phyloP scores from a whole-genome alignment of 805 yeast species.

The Komagataella populi region DNA sequence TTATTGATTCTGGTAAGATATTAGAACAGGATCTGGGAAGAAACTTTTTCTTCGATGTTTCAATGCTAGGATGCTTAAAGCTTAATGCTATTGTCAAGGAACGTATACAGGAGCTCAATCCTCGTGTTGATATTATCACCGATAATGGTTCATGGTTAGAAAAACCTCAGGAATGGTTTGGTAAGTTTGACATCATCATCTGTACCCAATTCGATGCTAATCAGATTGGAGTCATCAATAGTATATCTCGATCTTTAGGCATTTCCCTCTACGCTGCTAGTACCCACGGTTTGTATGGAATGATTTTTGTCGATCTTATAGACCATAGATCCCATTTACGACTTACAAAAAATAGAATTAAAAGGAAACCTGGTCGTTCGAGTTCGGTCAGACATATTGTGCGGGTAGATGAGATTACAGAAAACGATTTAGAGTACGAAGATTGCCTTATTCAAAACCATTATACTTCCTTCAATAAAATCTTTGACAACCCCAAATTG shows the following conservation, averaged over 20 bases:
- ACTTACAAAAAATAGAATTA: conserved; percentile 30
- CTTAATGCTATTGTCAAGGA: conserved; percentile 34
- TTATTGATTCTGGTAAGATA: conserved; percentile 45
- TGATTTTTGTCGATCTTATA: conserved; percentile 66
- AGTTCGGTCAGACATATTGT: conserved; percentile 28
- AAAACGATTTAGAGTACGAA: conserved; percentile 22
- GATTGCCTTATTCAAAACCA: conserved; percentile 20
- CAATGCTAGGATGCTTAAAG: conserved; percentile 41
- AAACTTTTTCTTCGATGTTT: conserved; percentile 56
- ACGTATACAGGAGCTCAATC: conserved; percentile 62
- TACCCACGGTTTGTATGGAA: conserved; percentile 73
- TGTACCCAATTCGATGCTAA: conserved; percentile 47
- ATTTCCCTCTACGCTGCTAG: conserved; percentile 61
- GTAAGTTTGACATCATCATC: conserved; percentile 54
- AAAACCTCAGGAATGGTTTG: conserved; percentile 23
- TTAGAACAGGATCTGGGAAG: conserved; percentile 51
- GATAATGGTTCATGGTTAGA: conserved; percentile 19
- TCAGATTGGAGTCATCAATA: conserved; percentile 35
- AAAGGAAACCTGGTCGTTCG: conserved; percentile 38
- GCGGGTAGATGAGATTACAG: conserved; percentile 20
- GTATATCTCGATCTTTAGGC: conserved; percentile 34
- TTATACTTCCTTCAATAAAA: conserved; percentile 22
- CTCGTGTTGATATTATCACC: conserved; percentile 49
- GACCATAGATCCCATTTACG: conserved; percentile 42
- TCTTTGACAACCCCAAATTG: conserved; percentile 19